Evolutionary conservation across 345 rosid genomes (phyloP).

Genomic region (Carallia pectinifolia): DNA sequence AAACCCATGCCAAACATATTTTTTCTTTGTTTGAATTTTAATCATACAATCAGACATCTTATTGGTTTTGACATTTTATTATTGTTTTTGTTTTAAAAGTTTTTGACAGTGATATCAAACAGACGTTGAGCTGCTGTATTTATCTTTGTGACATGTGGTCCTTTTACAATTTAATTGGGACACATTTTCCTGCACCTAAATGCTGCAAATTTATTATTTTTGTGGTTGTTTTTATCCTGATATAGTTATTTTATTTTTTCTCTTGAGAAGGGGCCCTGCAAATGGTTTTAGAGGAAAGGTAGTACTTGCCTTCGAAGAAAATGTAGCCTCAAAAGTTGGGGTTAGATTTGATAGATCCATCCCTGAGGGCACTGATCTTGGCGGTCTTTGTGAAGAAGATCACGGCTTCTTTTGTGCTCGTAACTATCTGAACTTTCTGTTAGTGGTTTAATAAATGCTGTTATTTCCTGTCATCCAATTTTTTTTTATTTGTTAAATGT

Average conservation of each 20-base stretch:
- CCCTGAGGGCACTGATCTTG: slow-evolving; percentile 89
- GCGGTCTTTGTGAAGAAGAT: slow-evolving; percentile 87
- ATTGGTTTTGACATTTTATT: too few relatives aligned
- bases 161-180: too few relatives aligned
- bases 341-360: slow-evolving; percentile 88
- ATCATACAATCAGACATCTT: too few relatives aligned
- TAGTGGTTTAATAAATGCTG: not conserved
- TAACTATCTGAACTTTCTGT: slow-evolving; percentile 18
- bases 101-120: too few relatives aligned
- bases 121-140: too few relatives aligned
- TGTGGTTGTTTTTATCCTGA: not conserved
- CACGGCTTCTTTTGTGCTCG: slow-evolving; percentile 94
- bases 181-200: too few relatives aligned
- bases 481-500: slow-evolving; percentile 11
- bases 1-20: too few relatives aligned
- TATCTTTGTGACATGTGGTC: too few relatives aligned
- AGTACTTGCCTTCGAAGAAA: slow-evolving; percentile 87
- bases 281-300: slow-evolving; percentile 86
- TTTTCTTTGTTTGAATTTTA: too few relatives aligned
- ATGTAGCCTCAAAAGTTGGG: slow-evolving; percentile 81
- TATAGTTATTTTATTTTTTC: not conserved
- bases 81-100: too few relatives aligned
- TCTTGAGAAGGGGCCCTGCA: slow-evolving; percentile 63
- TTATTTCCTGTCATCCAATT: not conserved
- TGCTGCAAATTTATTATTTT: not conserved